A percentile compares a stretch with the other conserved stretches of the same genome.
These are phyloP conservation scores for Hypoxylon rubiginosum DNA, from an alignment of 2,329 filamentous ascomycete genomes.

Conservation along the genomic window DNA sequence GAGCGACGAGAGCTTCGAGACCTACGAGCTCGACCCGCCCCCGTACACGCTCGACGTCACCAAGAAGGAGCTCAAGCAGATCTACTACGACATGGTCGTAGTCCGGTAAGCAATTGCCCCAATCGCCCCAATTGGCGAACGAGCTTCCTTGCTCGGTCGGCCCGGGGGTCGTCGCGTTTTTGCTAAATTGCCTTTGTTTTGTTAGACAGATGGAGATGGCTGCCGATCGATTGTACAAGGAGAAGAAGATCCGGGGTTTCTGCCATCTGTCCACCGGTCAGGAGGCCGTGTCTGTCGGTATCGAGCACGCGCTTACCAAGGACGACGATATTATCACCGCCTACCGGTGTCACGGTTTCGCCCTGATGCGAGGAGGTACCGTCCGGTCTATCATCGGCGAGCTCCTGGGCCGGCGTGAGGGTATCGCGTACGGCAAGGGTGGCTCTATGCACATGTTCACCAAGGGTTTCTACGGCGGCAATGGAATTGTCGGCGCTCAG, in stretches of 20 bases:
- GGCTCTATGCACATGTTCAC: conserved; percentile 99
- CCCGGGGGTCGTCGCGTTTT: conserved; percentile 16
- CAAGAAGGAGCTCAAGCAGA: conserved; percentile 98
- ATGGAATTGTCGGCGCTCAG: conserved; percentile 98
- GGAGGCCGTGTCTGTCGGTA: conserved; percentile 96
- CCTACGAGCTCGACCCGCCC: conserved; percentile 97
- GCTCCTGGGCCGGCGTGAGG: conserved; percentile 92
- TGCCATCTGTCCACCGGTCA: conserved; percentile 98
- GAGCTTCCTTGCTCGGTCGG: neutral
- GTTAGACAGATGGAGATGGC: conserved; percentile 99
- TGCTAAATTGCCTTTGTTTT: conserved; percentile 26
- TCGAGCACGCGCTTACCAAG: conserved; percentile 94
- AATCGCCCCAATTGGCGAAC: conserved; percentile 25
- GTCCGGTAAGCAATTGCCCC: conserved; percentile 78
- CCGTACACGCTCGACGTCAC: conserved; percentile 92
- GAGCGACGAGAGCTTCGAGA: conserved; percentile 99
- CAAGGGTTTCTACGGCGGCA: conserved; percentile 97
- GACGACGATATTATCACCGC: conserved; percentile 96
- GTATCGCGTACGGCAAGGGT: conserved; percentile 98
- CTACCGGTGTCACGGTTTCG: conserved; percentile 99
- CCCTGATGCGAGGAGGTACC: conserved; percentile 92
- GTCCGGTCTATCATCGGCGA: conserved; percentile 96
- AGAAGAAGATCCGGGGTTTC: conserved; percentile 99
- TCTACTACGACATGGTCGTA: conserved; percentile 98
- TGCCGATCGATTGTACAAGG: conserved; percentile 98